These are phyloP conservation scores for Murraya paniculata DNA, from an alignment of 345 rosid species.

Conservation along the genomic window DNA sequence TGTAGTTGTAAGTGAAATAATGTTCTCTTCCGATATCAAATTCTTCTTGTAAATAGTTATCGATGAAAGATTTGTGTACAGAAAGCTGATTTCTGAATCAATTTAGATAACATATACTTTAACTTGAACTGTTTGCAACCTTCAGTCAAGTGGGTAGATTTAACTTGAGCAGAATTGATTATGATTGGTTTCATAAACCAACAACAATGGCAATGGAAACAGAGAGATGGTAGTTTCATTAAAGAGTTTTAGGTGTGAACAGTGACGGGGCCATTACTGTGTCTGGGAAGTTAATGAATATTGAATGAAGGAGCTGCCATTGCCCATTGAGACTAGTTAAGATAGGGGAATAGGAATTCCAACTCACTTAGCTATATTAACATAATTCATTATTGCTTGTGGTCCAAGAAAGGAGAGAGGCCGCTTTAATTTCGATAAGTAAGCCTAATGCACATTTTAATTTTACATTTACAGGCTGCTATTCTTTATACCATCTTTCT, in stretches of 20 bases:
- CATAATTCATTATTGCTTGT: slow-evolving; percentile 3
- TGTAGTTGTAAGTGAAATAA: slow-evolving; percentile 2
- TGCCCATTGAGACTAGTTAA: background rate
- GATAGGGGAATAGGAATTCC: background rate
- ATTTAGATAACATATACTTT: background rate
- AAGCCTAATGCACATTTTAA: background rate
- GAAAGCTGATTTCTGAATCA: background rate
- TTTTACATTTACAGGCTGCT: background rate
- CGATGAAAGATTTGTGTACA: background rate
- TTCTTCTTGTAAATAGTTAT: slow-evolving; percentile 17
- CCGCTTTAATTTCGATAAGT: background rate
- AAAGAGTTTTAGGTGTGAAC: slow-evolving; percentile 9
- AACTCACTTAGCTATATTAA: slow-evolving; percentile 1
- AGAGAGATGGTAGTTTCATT: background rate
- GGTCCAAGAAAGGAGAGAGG: slow-evolving; percentile 20
- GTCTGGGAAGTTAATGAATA: slow-evolving; percentile 10
- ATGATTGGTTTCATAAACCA: background rate
- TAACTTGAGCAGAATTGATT: background rate
- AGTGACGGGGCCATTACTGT: slow-evolving; percentile 3
- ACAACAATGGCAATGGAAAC: slow-evolving; percentile 10
- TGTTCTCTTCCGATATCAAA: background rate
- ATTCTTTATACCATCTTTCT: background rate
- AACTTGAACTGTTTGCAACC: background rate
- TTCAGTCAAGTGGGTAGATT: background rate
- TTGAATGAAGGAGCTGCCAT: background rate